A percentile compares a stretch with the other conserved stretches of the same genome.
Evolutionary conservation across 352 stramenopile species (phyloP).

Genomic region (Phytopythium sindhum): DNA sequence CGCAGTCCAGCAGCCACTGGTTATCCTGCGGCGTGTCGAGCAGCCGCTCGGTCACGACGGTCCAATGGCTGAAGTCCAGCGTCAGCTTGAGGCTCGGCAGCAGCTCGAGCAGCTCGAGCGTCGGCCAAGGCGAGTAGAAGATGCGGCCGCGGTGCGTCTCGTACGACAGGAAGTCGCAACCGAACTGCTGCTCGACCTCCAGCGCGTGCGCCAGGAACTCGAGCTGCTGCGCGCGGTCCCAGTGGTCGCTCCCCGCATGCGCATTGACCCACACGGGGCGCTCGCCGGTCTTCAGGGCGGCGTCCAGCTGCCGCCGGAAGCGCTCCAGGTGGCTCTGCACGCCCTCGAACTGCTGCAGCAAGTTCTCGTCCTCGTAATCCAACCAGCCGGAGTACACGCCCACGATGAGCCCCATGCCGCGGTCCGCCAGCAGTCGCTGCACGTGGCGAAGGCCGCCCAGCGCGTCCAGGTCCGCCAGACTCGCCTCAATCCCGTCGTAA

Average conservation of each 20-base stretch:
- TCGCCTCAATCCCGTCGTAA: conserved; percentile 70
- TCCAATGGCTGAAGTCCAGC: conserved; percentile 71
- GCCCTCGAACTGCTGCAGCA: conserved; percentile 52
- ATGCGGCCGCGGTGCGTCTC: conserved; percentile 68
- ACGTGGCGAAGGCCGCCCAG: conserved; percentile 37
- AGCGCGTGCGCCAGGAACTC: conserved; percentile 49
- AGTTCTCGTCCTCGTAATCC: conserved; percentile 59
- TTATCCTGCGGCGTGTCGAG: conserved; percentile 46
- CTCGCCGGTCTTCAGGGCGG: conserved; percentile 20
- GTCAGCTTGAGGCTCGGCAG: conserved; percentile 65
- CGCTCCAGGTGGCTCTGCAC: conserved; percentile 37
- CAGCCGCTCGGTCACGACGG: conserved; percentile 49
- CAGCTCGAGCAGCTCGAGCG: conserved; percentile 49
- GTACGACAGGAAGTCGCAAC: conserved; percentile 30
- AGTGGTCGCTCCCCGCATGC: conserved; percentile 62
- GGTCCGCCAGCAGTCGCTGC: conserved; percentile 36
- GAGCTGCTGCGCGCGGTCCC: conserved; percentile 33
- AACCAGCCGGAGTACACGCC: conserved; percentile 71
- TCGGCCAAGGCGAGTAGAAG: conserved; percentile 72
- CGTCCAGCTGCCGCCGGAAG: conserved; percentile 36
- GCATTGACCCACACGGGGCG: conserved; percentile 47
- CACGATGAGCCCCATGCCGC: conserved; percentile 57
- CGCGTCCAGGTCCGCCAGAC: conserved; percentile 51
- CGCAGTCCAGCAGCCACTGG: conserved; percentile 38
- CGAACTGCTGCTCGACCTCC: conserved; percentile 38